Evolutionary conservation across 176 grass and related monocot genomes (phyloP).

Genomic region (Neostapfia colusana): DNA sequence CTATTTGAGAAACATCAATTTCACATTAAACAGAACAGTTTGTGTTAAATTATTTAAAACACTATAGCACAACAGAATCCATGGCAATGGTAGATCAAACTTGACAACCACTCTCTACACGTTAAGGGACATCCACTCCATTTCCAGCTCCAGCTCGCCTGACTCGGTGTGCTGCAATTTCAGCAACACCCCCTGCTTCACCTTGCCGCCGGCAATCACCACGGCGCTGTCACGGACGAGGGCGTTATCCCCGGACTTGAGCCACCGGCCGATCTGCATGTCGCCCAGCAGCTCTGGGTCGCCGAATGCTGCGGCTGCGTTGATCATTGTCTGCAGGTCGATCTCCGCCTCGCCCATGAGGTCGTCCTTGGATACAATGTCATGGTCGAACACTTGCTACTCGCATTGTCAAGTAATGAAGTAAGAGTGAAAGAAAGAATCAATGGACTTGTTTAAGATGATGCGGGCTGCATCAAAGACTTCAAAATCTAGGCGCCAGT

Average conservation of each 20-base stretch:
- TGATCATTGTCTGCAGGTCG: constrained; percentile 72
- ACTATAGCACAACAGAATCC: too few species aligned
- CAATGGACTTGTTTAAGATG: constrained; percentile 1
- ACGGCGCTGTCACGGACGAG: constrained; percentile 56
- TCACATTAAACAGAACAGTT: too few species aligned
- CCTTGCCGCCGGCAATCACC: constrained; percentile 53
- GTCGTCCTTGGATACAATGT: constrained; percentile 65
- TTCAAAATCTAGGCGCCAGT: not conserved
- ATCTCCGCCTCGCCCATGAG: constrained; percentile 77
- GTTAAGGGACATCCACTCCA: constrained; percentile 77
- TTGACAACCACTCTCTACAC: constrained; percentile 18
- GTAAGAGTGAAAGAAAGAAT: not conserved
- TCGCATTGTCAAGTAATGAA: not conserved
- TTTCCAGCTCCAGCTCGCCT: constrained; percentile 56
- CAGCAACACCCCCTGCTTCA: constrained; percentile 59
- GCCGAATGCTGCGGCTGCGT: constrained; percentile 48
- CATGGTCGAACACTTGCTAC: constrained; percentile 75
- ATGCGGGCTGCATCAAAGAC: not conserved
- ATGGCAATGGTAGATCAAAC: too few species aligned
- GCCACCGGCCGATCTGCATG: constrained; percentile 78
- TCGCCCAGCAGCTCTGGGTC: constrained; percentile 51
- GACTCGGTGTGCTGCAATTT: constrained; percentile 73
- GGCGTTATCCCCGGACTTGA: constrained; percentile 59
- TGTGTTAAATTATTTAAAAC: too few species aligned
- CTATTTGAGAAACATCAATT: too few species aligned